Base-by-base conservation (phyloP, 345 rosid genomes). In the Eucalyptus regnans region DNA sequence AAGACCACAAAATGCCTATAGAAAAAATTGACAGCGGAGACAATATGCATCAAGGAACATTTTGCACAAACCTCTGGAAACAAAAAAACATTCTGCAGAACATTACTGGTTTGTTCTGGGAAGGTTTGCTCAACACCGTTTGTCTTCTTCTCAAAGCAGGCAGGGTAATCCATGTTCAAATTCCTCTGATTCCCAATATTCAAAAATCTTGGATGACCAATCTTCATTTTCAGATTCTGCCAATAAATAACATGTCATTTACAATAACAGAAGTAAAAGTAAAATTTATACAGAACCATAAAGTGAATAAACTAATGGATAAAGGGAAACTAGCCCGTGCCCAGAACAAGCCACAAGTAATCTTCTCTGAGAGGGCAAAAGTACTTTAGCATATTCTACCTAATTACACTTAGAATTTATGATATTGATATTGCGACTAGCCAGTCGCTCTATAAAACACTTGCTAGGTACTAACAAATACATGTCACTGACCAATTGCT, bases 181-280 rank as follows among this genome's bases (percentile, higher is more conserved):
- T 93, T 94, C 66, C 92, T 94, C 89, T 54, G 92, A 84, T 90
- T 93, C 92, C 94, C 99, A 90, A 94, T 86, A 90, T 84, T 91
- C 56, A 98, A 90, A 91, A 93, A 95, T 92, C 99, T 95, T 50
- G 97, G 99, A 92, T 97, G 92, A 90, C 95, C 95, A 88, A 96
- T 92, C 94, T 95, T 98, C 98, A 98, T 97, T 93, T 97, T 98
- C 92, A 98, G 93, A 90, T 98, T 96, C 99, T 98, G 97, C 86
- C 87, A 87, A 90, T 44, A 89, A 84, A 90, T 71, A 50, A 10
- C 87, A 85, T 49, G 56, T 76, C 27, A 41, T 76, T 76, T 43
- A 41, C 48, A 76, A 22, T 41, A 48, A 76, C 48, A 41, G 48
- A 76, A 76, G 15, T 41, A 76, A 41, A 37, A 41, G 29, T 41